A percentile compares a stretch with the other conserved stretches of the same genome.
Evolutionary conservation across 2,329 filamentous ascomycete genomes (phyloP).

Genomic region (Teratosphaeria zuluensis): DNA sequence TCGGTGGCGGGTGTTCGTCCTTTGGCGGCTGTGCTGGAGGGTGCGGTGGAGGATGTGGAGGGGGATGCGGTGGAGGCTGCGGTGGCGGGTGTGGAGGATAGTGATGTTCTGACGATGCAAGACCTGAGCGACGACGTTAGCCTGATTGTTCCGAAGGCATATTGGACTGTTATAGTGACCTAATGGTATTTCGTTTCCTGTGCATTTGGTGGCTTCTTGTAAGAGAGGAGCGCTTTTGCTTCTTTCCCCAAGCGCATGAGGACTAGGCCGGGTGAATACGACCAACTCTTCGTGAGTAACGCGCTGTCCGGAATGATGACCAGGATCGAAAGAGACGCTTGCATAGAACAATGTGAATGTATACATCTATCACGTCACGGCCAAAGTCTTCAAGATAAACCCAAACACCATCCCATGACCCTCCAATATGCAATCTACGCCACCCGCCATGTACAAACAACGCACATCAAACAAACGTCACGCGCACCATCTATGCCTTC

Average conservation of each 20-base stretch:
- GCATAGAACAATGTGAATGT: background rate
- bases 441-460: background rate
- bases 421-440: background rate
- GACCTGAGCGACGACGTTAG: background rate
- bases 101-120: background rate
- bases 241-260: too few relatives aligned
- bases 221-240: background rate
- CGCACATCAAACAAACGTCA: background rate
- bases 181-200: background rate
- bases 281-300: too few relatives aligned
- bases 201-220: background rate
- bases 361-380: background rate
- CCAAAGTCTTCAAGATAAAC: background rate
- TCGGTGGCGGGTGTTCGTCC: too few relatives aligned
- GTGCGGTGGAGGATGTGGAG: background rate
- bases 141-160: background rate
- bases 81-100: background rate
- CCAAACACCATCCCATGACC: background rate
- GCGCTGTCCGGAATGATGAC: too few relatives aligned
- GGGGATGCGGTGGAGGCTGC: too few relatives aligned
- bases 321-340: too few relatives aligned
- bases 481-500: conserved; percentile 26
- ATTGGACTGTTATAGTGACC: background rate
- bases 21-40: background rate
- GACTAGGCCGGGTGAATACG: too few relatives aligned